Base-by-base conservation (phyloP, 192 early-diverging fungal genomes). In the Fimicolochytrium jonesii region DNA sequence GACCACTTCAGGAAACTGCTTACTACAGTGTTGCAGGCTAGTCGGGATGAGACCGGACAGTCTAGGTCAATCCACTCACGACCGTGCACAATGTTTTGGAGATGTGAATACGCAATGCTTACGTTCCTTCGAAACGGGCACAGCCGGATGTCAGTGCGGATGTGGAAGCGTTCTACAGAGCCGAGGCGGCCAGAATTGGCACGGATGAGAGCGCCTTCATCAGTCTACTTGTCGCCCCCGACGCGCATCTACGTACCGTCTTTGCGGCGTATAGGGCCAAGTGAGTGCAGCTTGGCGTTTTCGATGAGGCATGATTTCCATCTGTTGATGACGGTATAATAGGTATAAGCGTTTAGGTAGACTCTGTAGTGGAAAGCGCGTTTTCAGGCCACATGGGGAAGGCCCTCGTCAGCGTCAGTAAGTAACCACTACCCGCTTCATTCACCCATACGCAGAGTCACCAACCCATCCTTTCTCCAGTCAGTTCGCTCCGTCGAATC, bases 181-280 rank as follows among this genome's bases (percentile, higher is more conserved):
- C 77, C 10, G 77, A 77, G 18, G 77, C 59, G 17, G 77, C 56
- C 13, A 66, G 61, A 47, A 22, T 53, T 45, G 77, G 77, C n/a
- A 80, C 77, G 15, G 77, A 79, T 41, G 77, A 79, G 49, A 26
- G 53, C 23, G 53, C 61, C 0, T 77, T 79, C 50, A 80, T 80
- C 42, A 34, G 34, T 26, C 53, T 79, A 6, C 59, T 79, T 29
- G 29, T 18, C 50, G 37, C 20, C 30, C 51, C 68, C 0, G 54
- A 69, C 3, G 3, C 26, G 7, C 70, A 77, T 50, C 54, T 79
- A n/a, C 50, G 63, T n/a, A 41, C 61, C 22, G 64, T 78, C 7
- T 78, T 79, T 37, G 31, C 45, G 4, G 69, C 41, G 35, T 79
- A 79, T 48, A 17, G 37, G 9, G 17, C 10, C 37, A 39, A 9